These are phyloP conservation scores for Cucurbita ficifolia DNA, from an alignment of 306 rosid species.

Conservation along the genomic window DNA sequence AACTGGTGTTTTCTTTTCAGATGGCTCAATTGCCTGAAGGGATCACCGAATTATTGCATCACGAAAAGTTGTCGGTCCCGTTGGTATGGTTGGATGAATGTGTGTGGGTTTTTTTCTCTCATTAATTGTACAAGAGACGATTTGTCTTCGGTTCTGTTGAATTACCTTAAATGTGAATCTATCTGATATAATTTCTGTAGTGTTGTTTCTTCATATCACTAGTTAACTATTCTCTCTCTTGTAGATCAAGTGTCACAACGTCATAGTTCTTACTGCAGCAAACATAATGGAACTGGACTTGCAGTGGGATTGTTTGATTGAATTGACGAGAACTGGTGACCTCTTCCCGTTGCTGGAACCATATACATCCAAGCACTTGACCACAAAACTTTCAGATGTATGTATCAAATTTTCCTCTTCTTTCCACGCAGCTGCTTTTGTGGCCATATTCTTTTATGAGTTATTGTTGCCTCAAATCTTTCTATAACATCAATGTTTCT, in stretches of 20 bases:
- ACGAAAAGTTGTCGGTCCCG: conserved; percentile 57
- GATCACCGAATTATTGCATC: conserved; percentile 84
- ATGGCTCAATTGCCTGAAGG: conserved; percentile 97
- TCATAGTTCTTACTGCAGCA: conserved; percentile 53
- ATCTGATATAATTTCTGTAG: not conserved
- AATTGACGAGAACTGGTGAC: conserved; percentile 43
- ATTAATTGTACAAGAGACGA: not conserved
- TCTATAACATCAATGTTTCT: not conserved
- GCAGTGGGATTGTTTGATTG: conserved; percentile 80
- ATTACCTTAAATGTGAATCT: not conserved
- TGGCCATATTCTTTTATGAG: not conserved
- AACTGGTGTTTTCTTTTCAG: conserved; percentile 35
- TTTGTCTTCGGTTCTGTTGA: not conserved
- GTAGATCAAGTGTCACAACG: conserved; percentile 87
- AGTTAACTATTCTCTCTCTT: conserved; percentile 12
- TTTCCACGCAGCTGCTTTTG: not conserved
- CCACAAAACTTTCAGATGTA: conserved; percentile 58
- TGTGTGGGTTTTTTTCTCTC: not conserved
- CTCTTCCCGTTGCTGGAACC: conserved; percentile 46
- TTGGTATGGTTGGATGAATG: conserved; percentile 36
- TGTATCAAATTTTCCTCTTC: conserved; percentile 9
- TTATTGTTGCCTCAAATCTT: not conserved
- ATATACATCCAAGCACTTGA: conserved; percentile 35
- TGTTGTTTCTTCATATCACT: not conserved
- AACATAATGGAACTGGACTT: conserved; percentile 51